A percentile compares a stretch with the other conserved stretches of the same genome.
Conservation (phyloP, 2,329 filamentous ascomycete species). For the Xylariomycetidae sp. region DNA sequence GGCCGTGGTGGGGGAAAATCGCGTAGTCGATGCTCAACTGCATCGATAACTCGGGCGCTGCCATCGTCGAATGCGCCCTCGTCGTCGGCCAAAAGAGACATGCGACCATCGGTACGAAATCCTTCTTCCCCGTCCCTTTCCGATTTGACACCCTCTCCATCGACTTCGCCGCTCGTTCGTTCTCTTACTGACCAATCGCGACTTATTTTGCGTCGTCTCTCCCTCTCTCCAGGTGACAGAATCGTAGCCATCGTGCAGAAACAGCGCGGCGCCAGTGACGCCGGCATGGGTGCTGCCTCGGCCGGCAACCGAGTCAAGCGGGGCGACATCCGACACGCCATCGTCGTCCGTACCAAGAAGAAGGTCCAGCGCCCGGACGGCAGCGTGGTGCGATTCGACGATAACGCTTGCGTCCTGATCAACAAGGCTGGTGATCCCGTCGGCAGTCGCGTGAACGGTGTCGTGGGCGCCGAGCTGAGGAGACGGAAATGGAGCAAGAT, state of each 20-base stretch:
- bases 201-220: too few species aligned
- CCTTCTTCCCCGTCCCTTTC: too few species aligned
- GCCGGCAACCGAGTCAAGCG: constrained; percentile 90
- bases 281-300: constrained; percentile 65
- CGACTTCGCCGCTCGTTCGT: neutral
- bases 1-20: too few species aligned
- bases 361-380: constrained; percentile 84
- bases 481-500: constrained; percentile 99
- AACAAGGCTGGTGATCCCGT: constrained; percentile 97
- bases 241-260: constrained; percentile 98
- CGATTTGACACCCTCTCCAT: too few species aligned
- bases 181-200: neutral
- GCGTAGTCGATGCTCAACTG: constrained; percentile 97
- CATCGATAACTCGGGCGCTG: constrained; percentile 99
- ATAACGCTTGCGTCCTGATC: constrained; percentile 96
- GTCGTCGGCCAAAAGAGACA: constrained; percentile 86
- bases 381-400: constrained; percentile 87
- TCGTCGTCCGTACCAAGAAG: constrained; percentile 88
- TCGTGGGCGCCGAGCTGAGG: constrained; percentile 85
- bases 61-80: constrained; percentile 92
- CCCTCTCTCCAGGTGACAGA: constrained; percentile 83
- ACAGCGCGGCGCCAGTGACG: constrained; percentile 74
- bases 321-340: constrained; percentile 93
- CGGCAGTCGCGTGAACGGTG: constrained; percentile 83
- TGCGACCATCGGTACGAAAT: constrained; percentile 75